A percentile compares a stretch with the other conserved stretches of the same genome.
Evolutionary conservation across 1,139 yeast genomes (phyloP).

Genomic region (Suhomyces choctaworum): DNA sequence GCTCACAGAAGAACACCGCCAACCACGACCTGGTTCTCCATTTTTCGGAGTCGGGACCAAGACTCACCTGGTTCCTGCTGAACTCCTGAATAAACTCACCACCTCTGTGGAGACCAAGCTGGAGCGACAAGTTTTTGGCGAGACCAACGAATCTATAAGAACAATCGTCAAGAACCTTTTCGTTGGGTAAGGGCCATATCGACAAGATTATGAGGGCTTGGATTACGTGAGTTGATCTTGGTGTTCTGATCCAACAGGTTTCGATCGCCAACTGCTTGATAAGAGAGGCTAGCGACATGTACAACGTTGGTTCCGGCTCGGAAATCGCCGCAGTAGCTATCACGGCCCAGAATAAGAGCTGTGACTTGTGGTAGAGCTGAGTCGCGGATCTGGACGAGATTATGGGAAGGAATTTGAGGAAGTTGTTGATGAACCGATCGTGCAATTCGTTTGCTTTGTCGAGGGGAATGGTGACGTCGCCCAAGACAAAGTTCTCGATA

Average conservation of each 20-base stretch:
- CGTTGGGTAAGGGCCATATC: conserved; percentile 93
- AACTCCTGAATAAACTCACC: conserved; percentile 85
- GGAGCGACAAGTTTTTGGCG: conserved; percentile 82
- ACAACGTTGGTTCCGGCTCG: conserved; percentile 83
- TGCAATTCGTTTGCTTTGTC: conserved; percentile 74
- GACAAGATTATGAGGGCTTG: conserved; percentile 83
- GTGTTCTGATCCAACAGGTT: conserved; percentile 92
- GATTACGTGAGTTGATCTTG: conserved; percentile 89
- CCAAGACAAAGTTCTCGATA: conserved; percentile 65
- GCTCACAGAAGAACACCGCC: conserved; percentile 83
- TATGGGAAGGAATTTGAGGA: conserved; percentile 79
- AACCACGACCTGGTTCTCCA: conserved; percentile 96
- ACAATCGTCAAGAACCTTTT: conserved; percentile 88
- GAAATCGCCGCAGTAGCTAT: conserved; percentile 82
- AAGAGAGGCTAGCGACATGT: conserved; percentile 71
- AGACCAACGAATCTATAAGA: conserved; percentile 85
- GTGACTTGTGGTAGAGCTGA: conserved; percentile 80
- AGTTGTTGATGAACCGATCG: conserved; percentile 61
- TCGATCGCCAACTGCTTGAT: conserved; percentile 88
- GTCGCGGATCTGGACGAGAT: conserved; percentile 69
- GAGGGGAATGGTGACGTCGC: conserved; percentile 67
- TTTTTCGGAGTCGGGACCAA: conserved; percentile 84
- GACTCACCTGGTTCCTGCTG: conserved; percentile 81
- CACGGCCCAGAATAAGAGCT: conserved; percentile 86
- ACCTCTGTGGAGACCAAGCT: conserved; percentile 91